Conservation (phyloP, 352 stramenopile species). For the Pythium guiyangense region DNA sequence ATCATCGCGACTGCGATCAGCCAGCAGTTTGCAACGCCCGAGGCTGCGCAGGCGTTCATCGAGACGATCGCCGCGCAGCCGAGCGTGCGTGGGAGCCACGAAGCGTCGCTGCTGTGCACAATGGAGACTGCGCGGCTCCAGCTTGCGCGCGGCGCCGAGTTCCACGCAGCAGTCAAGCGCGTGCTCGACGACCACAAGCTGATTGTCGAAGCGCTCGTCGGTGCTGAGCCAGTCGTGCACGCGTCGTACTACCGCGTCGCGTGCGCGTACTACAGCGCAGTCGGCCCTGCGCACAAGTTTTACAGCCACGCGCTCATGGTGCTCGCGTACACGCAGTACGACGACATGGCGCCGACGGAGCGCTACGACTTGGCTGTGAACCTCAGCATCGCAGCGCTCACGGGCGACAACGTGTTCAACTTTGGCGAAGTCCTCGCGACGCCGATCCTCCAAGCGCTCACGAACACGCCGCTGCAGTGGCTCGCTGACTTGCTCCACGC, state of each 20-base stretch:
- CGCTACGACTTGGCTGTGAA: slow-evolving; percentile 90
- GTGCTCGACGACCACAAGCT: slow-evolving; percentile 73
- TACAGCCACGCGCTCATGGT: slow-evolving; percentile 96
- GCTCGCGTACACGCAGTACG: slow-evolving; percentile 93
- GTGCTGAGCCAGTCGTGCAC: slow-evolving; percentile 91
- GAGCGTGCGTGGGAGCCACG: slow-evolving; percentile 55
- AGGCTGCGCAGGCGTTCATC: slow-evolving; percentile 69
- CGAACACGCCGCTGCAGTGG: slow-evolving; percentile 91
- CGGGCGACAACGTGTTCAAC: slow-evolving; percentile 97
- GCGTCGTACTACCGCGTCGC: slow-evolving; percentile 90
- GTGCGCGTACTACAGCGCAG: slow-evolving; percentile 90
- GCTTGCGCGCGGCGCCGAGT: slow-evolving; percentile 50
- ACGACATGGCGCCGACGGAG: slow-evolving; percentile 79
- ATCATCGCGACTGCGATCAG: slow-evolving; percentile 91
- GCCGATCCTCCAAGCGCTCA: slow-evolving; percentile 89
- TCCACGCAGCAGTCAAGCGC: slow-evolving; percentile 58
- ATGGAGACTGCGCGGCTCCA: slow-evolving; percentile 79
- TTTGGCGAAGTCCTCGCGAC: slow-evolving; percentile 97
- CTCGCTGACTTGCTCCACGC: slow-evolving; percentile 92
- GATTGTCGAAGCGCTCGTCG: slow-evolving; percentile 75
- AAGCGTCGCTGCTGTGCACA: slow-evolving; percentile 65
- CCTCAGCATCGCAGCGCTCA: slow-evolving; percentile 95
- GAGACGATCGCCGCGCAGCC: slow-evolving; percentile 54
- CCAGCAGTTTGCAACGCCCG: slow-evolving; percentile 52
- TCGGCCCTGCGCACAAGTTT: slow-evolving; percentile 94